Evolutionary conservation across 352 stramenopile species (phyloP).

Genomic region (Pythium utonaiense): DNA sequence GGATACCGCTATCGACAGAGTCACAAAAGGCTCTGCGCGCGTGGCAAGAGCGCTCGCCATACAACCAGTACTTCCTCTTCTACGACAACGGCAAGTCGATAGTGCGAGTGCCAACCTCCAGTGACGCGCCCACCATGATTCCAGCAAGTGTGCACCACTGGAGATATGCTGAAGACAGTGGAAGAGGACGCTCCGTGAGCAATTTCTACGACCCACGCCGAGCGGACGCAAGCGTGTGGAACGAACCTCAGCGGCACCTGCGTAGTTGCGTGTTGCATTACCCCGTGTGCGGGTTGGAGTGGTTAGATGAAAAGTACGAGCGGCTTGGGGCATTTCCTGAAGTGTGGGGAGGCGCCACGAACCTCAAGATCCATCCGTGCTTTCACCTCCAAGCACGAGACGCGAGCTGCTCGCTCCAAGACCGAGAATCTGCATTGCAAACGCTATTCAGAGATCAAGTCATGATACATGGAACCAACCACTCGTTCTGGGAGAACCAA

Average conservation of each 20-base stretch:
- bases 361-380: slow-evolving; percentile 29
- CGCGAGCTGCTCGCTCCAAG: not conserved
- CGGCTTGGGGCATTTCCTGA: slow-evolving; percentile 27
- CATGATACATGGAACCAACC: slow-evolving; percentile 13
- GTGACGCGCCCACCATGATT: not conserved
- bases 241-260: slow-evolving; percentile 1
- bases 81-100: slow-evolving; percentile 49
- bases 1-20: slow-evolving; percentile 19
- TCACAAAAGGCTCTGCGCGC: slow-evolving; percentile 19
- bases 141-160: slow-evolving; percentile 41
- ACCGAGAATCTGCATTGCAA: not conserved
- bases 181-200: not conserved
- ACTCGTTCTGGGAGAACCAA: slow-evolving; percentile 24
- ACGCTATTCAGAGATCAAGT: slow-evolving; percentile 27
- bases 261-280: slow-evolving; percentile 31
- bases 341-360: slow-evolving; percentile 25
- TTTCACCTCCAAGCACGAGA: slow-evolving; percentile 38
- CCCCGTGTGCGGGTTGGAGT: slow-evolving; percentile 37
- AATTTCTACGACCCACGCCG: slow-evolving; percentile 35
- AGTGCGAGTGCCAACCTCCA: slow-evolving; percentile 20
- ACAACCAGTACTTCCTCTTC: slow-evolving; percentile 38
- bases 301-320: slow-evolving; percentile 37
- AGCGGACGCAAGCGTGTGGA: slow-evolving; percentile 10
- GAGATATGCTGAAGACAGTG: not conserved
- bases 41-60: slow-evolving; percentile 29